Percentiles rank a stretch among this genome's conserved stretches.
phyloP scores from a whole-genome alignment of 345 rosid genomes.

The Jatropha curcas region DNA sequence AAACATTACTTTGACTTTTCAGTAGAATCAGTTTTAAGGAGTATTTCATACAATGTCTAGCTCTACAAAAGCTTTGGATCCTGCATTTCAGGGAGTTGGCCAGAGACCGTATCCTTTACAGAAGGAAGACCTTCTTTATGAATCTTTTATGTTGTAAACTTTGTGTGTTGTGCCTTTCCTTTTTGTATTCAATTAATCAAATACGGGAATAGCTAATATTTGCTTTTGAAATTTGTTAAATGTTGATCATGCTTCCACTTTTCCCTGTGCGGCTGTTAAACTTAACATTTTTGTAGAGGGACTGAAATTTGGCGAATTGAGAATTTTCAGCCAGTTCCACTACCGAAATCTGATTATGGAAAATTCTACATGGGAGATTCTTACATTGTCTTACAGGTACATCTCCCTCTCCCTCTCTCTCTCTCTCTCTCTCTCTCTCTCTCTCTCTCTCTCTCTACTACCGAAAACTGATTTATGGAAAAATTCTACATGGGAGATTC shows the following conservation, averaged over 20 bases:
- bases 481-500: too few relatives aligned
- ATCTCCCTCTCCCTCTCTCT: background rate
- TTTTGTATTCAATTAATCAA: background rate
- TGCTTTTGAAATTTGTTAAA: background rate
- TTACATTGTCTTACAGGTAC: constrained; percentile 91
- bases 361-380: constrained; percentile 96
- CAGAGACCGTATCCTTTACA: constrained; percentile 85
- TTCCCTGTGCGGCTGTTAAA: constrained; percentile 30
- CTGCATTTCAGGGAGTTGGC: constrained; percentile 95
- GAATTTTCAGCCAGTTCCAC: constrained; percentile 81
- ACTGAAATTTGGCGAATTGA: constrained; percentile 98
- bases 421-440: constrained; percentile 2
- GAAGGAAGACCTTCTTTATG: constrained; percentile 4
- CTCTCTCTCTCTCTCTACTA: background rate
- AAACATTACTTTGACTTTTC: constrained; percentile 1
- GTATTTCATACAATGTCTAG: constrained; percentile 58
- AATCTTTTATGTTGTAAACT: constrained; percentile 4
- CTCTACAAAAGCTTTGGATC: constrained; percentile 77
- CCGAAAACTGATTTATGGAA: too few relatives aligned
- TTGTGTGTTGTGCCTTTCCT: background rate
- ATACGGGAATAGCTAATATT: background rate
- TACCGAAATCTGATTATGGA: constrained; percentile 89
- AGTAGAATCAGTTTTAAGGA: constrained; percentile 15
- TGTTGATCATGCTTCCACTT: constrained; percentile 16
- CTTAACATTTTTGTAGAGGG: constrained; percentile 80